These are phyloP conservation scores for Barbatosphaeria neglecta DNA, from an alignment of 495 filamentous ascomycete genomes.

Conservation along the genomic window DNA sequence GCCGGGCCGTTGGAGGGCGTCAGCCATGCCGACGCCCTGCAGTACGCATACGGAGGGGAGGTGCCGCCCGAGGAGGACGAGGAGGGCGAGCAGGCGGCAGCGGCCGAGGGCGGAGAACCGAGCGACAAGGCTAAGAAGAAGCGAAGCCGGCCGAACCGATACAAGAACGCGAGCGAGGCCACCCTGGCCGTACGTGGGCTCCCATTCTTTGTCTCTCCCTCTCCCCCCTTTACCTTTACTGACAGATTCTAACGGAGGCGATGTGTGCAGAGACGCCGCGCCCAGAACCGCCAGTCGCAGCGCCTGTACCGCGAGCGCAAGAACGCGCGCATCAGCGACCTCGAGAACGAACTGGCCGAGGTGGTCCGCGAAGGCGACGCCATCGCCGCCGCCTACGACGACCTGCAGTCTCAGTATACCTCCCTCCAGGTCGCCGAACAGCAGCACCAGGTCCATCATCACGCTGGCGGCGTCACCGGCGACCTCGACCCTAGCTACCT, in stretches of 20 bases:
- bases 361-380: slow-evolving; percentile 5
- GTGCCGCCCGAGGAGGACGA: no score
- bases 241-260: neutral
- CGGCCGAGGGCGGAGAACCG: neutral
- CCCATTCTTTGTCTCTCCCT: no score
- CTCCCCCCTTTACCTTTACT: neutral
- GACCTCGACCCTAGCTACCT: neutral
- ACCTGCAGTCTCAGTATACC: neutral
- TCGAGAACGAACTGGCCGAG: slow-evolving; percentile 22
- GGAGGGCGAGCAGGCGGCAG: no score
- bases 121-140: neutral
- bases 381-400: neutral
- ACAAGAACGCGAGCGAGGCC: neutral
- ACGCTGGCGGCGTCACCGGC: neutral
- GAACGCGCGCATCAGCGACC: slow-evolving; percentile 32
- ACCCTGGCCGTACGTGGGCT: neutral
- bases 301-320: slow-evolving; percentile 40
- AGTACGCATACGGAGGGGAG: no score
- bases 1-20: no score
- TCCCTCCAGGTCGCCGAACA: neutral
- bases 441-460: no score
- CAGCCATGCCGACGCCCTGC: no score
- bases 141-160: neutral
- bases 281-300: slow-evolving; percentile 28
- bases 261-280: slow-evolving; percentile 21